phyloP scores from a whole-genome alignment of 2,329 filamentous ascomycete genomes.

The Phyllosticta capitalensis region DNA sequence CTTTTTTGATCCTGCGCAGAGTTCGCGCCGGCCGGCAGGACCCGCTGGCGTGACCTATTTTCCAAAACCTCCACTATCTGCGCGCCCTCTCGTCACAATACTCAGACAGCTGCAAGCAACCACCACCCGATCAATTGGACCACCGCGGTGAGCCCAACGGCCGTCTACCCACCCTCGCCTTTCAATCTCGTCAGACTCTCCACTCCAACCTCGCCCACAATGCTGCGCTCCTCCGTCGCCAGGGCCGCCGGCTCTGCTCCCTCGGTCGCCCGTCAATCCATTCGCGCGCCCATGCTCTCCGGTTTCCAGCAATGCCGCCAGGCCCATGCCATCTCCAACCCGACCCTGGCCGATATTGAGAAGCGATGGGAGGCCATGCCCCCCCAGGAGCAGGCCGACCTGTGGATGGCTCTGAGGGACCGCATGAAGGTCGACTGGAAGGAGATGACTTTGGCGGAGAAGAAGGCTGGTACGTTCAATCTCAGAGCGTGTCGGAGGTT shows the following conservation, averaged over 20 bases:
- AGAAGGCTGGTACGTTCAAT: constrained; percentile 85
- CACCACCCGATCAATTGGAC: constrained; percentile 28
- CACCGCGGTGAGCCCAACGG: constrained; percentile 25
- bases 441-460: constrained; percentile 90
- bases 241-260: constrained; percentile 25
- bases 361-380: constrained; percentile 99
- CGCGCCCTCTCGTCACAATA: constrained; percentile 10
- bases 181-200: constrained; percentile 21
- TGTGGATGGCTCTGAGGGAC: constrained; percentile 97
- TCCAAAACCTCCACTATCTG: constrained; percentile 14
- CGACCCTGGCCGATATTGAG: constrained; percentile 95
- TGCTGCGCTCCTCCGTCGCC: constrained; percentile 32
- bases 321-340: constrained; percentile 93
- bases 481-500: neutral
- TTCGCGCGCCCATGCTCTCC: constrained; percentile 16
- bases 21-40: neutral
- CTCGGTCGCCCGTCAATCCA: constrained; percentile 22
- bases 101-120: constrained; percentile 12
- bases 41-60: constrained; percentile 6
- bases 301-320: constrained; percentile 46
- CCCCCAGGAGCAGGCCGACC: constrained; percentile 95
- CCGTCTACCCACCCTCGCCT: constrained; percentile 20
- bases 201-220: constrained; percentile 24
- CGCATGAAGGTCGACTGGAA: constrained; percentile 98
- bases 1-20: neutral